Base-by-base conservation (phyloP, 805 yeast species). In the Yamadazyma insecticola region DNA sequence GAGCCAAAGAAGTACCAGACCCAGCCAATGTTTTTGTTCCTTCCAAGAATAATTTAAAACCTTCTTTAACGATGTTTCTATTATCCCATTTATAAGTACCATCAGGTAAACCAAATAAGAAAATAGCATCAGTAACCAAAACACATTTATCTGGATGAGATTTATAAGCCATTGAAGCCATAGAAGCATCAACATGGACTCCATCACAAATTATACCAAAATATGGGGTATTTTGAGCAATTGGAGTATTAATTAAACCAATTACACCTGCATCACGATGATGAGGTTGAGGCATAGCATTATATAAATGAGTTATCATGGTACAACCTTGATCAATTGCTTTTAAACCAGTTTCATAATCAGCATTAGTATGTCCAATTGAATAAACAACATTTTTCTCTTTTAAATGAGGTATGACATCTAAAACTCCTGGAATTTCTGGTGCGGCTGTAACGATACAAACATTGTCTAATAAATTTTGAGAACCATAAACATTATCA, bases 281-380 rank as follows among this genome's bases (percentile, higher is more conserved):
- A 44, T 73, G 79, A 6, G 76, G 76, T 55, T 53, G 70, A 3
- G 77, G 76, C 81, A 75, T 75, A 41, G 81, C 81, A 43, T 75
- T 75, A 52, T 70, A 75, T 31, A 75, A 58, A 45, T 75, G 81
- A 3, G 81, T 75, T 34, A 75, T 58, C 79, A 75, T 74, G n/a
- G 67, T 45, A 11, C 78, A 76, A 15, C 81, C 81, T n/a, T 56
- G 43, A 14, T 55, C 49, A 21, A 74, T 53, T 0, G 80, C 80
- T 31, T 60, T 51, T 14, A 63, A 36, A 10, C 60, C 64, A 14
- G 63, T 60, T 18, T 46, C 43, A 40, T 59, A 55, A 39, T 55
- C 62, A 22, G 74, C 57, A 44, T 47, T 56, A 10, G 74, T 64
- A 48, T 71, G 76, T 24, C 76, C 76, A 32, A 71, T 56, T 12